A percentile compares a stretch with the other conserved stretches of the same genome.
These are phyloP conservation scores for Diaporthe australafricana DNA, from an alignment of 2,329 filamentous ascomycete species.

Conservation along the genomic window DNA sequence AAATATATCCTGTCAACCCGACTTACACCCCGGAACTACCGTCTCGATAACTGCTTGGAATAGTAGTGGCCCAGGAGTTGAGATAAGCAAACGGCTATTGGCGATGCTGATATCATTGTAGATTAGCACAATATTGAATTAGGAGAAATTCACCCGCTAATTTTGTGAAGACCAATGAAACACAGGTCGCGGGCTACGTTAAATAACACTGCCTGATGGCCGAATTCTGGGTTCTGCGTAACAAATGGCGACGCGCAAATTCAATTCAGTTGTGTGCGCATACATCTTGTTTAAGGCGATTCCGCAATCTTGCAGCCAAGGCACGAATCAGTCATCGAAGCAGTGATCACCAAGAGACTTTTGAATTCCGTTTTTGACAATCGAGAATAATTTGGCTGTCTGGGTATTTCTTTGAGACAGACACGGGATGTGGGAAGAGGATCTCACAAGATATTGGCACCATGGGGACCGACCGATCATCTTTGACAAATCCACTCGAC, in stretches of 20 bases:
- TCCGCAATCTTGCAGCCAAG: background rate
- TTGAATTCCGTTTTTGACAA: background rate
- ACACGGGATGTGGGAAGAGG: too few relatives aligned
- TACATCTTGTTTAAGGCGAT: background rate
- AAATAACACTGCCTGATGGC: background rate
- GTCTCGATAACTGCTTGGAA: too few relatives aligned
- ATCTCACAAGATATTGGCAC: too few relatives aligned
- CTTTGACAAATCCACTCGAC: too few relatives aligned
- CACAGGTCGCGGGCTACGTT: background rate
- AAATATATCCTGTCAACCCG: too few relatives aligned
- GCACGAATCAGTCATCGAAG: background rate
- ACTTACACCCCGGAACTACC: too few relatives aligned
- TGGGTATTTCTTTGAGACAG: too few relatives aligned
- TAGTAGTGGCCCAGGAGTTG: too few relatives aligned
- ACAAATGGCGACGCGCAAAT: background rate
- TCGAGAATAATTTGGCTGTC: too few relatives aligned
- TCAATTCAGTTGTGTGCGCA: background rate
- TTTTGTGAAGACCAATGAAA: background rate
- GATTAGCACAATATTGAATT: constrained; percentile 47
- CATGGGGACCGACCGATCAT: too few relatives aligned
- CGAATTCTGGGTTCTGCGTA: background rate
- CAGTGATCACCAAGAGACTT: background rate
- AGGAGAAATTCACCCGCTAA: background rate
- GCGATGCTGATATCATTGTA: too few relatives aligned
- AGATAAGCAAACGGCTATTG: too few relatives aligned